phyloP scores from a whole-genome alignment of 139 green algal species.

The Tetradesmus lagerheimii region DNA sequence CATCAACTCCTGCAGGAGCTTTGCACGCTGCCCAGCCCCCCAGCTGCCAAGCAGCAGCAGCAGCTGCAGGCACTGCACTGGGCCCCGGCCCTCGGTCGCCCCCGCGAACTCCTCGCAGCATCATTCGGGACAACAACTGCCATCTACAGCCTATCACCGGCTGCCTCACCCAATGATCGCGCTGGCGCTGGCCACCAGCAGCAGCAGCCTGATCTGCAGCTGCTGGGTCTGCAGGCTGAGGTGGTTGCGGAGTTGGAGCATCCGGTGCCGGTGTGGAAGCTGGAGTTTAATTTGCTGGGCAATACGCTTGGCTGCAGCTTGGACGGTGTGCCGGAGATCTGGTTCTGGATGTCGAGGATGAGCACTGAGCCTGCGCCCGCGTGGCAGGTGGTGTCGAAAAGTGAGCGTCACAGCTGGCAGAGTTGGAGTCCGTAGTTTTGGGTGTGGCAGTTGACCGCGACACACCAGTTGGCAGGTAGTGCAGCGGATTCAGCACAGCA shows the following conservation, averaged over 20 bases:
- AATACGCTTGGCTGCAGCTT: slow-evolving; percentile 55
- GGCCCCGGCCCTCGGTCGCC: slow-evolving; percentile 55
- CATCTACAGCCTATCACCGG: slow-evolving; percentile 51
- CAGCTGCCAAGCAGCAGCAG: background rate
- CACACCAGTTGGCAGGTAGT: too few relatives aligned
- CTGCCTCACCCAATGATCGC: background rate
- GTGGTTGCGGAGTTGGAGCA: slow-evolving; percentile 37
- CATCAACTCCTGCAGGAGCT: too few relatives aligned
- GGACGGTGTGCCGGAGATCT: slow-evolving; percentile 32
- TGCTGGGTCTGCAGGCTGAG: slow-evolving; percentile 7
- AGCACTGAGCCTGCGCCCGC: background rate
- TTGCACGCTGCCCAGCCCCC: background rate
- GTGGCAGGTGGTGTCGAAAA: background rate
- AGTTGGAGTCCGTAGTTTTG: too few relatives aligned
- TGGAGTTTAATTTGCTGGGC: slow-evolving; percentile 62
- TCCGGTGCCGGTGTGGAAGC: slow-evolving; percentile 47
- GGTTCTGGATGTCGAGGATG: slow-evolving; percentile 32
- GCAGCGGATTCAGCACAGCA: too few relatives aligned
- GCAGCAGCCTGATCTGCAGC: background rate
- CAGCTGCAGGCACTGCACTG: slow-evolving; percentile 50
- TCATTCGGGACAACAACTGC: slow-evolving; percentile 48
- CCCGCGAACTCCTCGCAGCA: slow-evolving; percentile 54
- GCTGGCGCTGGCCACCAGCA: background rate
- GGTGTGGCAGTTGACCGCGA: background rate
- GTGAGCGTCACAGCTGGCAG: background rate